Base-by-base conservation (phyloP, 768 basidiomycete species). In the Cyathus striatus region DNA sequence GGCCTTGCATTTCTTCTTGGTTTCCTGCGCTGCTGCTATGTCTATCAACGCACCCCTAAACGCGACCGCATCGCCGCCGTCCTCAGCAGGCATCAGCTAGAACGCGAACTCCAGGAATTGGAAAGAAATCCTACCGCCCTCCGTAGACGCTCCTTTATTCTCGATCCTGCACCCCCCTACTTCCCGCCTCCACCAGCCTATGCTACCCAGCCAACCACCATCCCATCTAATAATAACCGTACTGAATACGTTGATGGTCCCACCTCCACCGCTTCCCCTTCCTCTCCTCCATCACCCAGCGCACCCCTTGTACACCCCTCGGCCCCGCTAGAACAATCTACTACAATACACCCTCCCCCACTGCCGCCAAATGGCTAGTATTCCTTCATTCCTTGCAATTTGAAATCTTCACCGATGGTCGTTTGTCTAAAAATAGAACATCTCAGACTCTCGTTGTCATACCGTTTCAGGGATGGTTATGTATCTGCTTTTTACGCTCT, bases 131-230 rank as follows among this genome's bases (percentile, higher is more conserved):
- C 68, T 14, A 43, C 50, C 23, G 38, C 48, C 3, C 41, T 58
- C 23, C 56, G 63, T 17, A 52, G 55, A 16, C 39, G 40, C n/a
- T 51, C 51, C 24, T 57, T 62, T 23, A 49, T 61, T 32, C 63
- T 52, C 7, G 73, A 70, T 13, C 75, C 76, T 16, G 72, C 74
- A 2, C 78, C 78, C 33, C 74, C 75, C 1, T 79, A 79, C 53
- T 54, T 72, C 38, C 68, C 67, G n/a, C 68, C 67, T 16, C 77
- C 79, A 10, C 68, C 73, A 4, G 60, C 66, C 3, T 79, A 79
- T 51, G 58, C 62, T 27, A 16, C 16, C 21, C 24, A 12, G 18
- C 34, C 33, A 1, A 32, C 37, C 21, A 30, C 46, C 20, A 27
- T 27, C 27, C 7, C 37, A 6, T 25, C n/a, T 9, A 41, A 30